Percentiles rank a stretch among this genome's conserved stretches.
These are phyloP conservation scores for Vitis riparia DNA, from an alignment of 164 flowering plant genomes.

Conservation along the genomic window DNA sequence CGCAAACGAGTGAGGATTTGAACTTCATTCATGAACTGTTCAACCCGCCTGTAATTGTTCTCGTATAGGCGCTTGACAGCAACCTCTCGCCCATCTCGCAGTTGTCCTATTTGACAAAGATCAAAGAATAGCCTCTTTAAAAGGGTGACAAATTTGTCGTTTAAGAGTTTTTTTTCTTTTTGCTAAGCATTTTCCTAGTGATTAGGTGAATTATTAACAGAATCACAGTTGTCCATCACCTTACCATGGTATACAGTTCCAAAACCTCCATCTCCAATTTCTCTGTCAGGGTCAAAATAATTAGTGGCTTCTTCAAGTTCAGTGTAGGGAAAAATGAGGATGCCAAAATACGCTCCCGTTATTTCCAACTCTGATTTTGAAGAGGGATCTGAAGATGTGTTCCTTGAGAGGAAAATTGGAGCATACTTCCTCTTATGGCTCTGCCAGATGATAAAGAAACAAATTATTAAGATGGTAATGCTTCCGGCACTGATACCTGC, in stretches of 20 bases:
- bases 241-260: constrained; percentile 39
- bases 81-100: constrained; percentile 68
- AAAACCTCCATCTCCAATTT: constrained; percentile 30
- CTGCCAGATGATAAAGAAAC: too few species aligned
- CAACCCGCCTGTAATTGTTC: constrained; percentile 52
- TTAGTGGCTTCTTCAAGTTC: constrained; percentile 37
- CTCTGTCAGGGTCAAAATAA: constrained; percentile 13
- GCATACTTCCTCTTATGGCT: too few species aligned
- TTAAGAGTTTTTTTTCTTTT: too few species aligned
- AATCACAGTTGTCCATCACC: background rate
- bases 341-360: constrained; percentile 20
- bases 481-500: too few species aligned
- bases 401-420: background rate
- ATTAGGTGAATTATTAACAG: background rate
- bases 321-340: constrained; percentile 30
- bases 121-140: background rate
- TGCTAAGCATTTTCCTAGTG: background rate
- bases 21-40: constrained; percentile 77
- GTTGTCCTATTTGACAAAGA: constrained; percentile 41
- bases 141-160: too few species aligned
- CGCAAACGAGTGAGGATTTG: constrained; percentile 58
- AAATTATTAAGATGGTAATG: too few species aligned
- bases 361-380: constrained; percentile 24
- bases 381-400: constrained; percentile 2
- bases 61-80: constrained; percentile 76